Base-by-base conservation (phyloP, 2,329 filamentous ascomycete species). In the Penicillium sp. region DNA sequence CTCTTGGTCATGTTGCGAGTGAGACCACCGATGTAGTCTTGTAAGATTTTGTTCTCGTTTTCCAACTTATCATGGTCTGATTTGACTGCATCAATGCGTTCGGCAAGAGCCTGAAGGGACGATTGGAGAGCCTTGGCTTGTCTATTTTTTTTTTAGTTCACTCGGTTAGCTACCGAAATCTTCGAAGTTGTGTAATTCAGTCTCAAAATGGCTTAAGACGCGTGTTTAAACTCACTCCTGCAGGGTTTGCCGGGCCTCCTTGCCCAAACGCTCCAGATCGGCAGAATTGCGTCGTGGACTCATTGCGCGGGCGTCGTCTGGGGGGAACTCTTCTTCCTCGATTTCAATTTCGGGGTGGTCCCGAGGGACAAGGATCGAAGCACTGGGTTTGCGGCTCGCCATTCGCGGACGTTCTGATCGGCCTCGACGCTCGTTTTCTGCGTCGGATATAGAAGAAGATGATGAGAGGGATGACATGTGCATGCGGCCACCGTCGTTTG, bases 21-120 rank as follows among this genome's bases (percentile, higher is more conserved):
- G 54, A 97, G 82, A 70, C 96, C 93, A 63, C 93, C 93, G 68
- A 97, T 97, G 73, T 97, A 97, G 75, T 96, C 96, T 75, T 97
- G 93, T 47, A 99, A 78, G 71, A 97, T 97, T 70, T 92, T 93
- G 82, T 99, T 99, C 75, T 97, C 92, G 74, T 84, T 94, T 75
- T 97, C 92, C 53, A 99, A 86, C 76, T 96, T 97, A 78, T 97
- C 91, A 72, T 99, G 92, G 72, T 97, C 93, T 66, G 90, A 88
- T 75, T 92, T 91, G 62, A 97, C 92, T 31, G 91, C 90, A 71
- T 99, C 94, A 72, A 97, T 95, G 50, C 92, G 89, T 75, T 96
- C 91, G 64, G 96, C 91, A 43, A 97, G 89, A 61, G 89, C 90
- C 60, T 95, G 82, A 34, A 99, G 85, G 29, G 91, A 96, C 53